Percentiles rank a stretch among this genome's conserved stretches.
These are phyloP conservation scores for Salvia miltiorrhiza DNA, from an alignment of 257 asterid species.

Conservation along the genomic window DNA sequence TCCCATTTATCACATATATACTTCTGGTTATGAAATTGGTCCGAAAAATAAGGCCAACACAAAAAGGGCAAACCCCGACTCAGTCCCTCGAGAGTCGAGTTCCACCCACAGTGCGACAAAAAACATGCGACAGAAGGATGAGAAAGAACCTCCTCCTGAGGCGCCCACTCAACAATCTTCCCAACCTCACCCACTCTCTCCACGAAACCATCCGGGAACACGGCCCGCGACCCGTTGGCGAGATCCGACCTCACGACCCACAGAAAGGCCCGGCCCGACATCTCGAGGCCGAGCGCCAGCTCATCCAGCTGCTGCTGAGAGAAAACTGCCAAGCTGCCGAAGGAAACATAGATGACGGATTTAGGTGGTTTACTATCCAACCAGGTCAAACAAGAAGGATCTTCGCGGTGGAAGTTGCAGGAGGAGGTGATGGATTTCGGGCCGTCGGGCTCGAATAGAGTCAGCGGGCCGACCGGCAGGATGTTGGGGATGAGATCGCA, in stretches of 20 bases:
- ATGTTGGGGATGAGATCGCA: slow-evolving; percentile 25
- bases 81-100: slow-evolving; percentile 35
- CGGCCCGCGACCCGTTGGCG: slow-evolving; percentile 6
- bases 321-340: slow-evolving; percentile 39
- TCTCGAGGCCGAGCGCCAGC: slow-evolving; percentile 44
- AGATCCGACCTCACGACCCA: too few relatives aligned
- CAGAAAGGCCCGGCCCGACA: slow-evolving; percentile 36
- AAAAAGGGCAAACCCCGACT: slow-evolving; percentile 34
- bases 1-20: slow-evolving; percentile 40
- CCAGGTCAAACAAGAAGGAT: slow-evolving; percentile 38
- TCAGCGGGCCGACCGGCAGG: slow-evolving; percentile 33
- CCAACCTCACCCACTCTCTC: slow-evolving; percentile 28
- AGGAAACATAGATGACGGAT: slow-evolving; percentile 48
- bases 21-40: slow-evolving; percentile 33
- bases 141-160: slow-evolving; percentile 36
- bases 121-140: slow-evolving; percentile 38
- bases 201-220: slow-evolving; percentile 34
- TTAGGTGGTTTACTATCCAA: slow-evolving; percentile 20
- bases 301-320: slow-evolving; percentile 40
- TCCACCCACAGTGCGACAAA: slow-evolving; percentile 48
- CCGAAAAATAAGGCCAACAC: slow-evolving; percentile 47
- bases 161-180: slow-evolving; percentile 42
- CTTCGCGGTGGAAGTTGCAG: slow-evolving; percentile 34
- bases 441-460: slow-evolving; percentile 2
- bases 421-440: background rate